Evolutionary conservation across 129 eudicot species (phyloP), one percentile per base, ranked within the genome.

Genomic region (Chrysanthemum lavandulifolium): DNA sequence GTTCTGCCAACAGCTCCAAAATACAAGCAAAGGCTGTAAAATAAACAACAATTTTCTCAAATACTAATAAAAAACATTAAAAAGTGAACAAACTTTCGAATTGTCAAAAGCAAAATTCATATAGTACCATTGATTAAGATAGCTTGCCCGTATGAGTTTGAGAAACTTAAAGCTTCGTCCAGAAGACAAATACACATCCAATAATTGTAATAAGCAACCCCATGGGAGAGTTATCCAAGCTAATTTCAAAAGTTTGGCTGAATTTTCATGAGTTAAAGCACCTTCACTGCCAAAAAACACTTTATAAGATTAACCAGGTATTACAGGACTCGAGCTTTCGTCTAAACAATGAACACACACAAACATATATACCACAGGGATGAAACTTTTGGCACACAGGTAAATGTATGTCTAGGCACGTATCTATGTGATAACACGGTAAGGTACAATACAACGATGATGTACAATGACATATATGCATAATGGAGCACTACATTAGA

Each of bases 1-100:
- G 99, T 69, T 95, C 99, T 13, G 99, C 97, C 78, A 90, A 74
- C 13, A 88, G 91, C 89, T 95, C 99, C 68, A 95, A 76, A 33
- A 86, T 69, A 77, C 99, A 95, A 49, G 95, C 90, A 76, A 90
- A 78, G 50, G 91, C 99, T 90, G 86, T 76, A 70, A 36, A 43
- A 65, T 53, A 4, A 2, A 52, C 67, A 68, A 14, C 59, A 82
- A 64, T 61, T 31, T 36, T 21, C 25, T 55, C 73, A 63, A 18
- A 47, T 6, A 29, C 75, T 16, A 15, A 58, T 68, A 47, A 4
- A 58, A 68, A 67, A 12, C 66, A 78, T 48, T 40, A 6, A 5
- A 71, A 71, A 45, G 13, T 40, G 52, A 4, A 18, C 2, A 12
- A 23, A 10, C 10, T 31, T 18, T 13, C 29, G 3, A 19, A 48